Conservation (phyloP, 2,329 filamentous ascomycete species). For the Hymenoscyphus albidus region DNA sequence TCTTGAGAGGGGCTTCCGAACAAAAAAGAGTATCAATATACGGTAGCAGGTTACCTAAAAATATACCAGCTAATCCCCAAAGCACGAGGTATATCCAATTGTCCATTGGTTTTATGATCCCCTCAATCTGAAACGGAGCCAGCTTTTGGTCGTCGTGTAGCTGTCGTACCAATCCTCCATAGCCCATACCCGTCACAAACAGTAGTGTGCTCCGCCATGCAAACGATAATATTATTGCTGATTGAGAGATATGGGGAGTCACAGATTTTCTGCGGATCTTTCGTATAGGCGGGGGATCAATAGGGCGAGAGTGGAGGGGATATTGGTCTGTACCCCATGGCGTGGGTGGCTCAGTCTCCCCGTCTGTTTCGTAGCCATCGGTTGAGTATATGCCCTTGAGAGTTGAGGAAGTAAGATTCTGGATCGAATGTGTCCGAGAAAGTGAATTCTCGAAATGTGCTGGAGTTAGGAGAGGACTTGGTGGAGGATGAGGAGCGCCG, state of each 20-base stretch:
- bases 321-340: conserved; percentile 79
- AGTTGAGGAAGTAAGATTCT: conserved; percentile 86
- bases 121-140: conserved; percentile 53
- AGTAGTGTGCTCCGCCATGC: conserved; percentile 63
- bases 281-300: conserved; percentile 11
- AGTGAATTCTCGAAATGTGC: conserved; percentile 63
- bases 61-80: conserved; percentile 79
- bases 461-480: conserved; percentile 51
- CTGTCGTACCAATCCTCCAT: conserved; percentile 76
- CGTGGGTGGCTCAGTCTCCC: conserved; percentile 56
- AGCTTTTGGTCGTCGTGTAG: conserved; percentile 68
- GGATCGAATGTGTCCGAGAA: conserved; percentile 66
- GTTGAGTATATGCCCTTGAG: conserved; percentile 87
- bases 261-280: neutral
- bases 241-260: conserved; percentile 31
- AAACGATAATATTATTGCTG: conserved; percentile 35
- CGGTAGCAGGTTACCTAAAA: conserved; percentile 74
- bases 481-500: conserved; percentile 44
- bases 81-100: conserved; percentile 68
- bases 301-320: conserved; percentile 33
- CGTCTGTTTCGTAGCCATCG: conserved; percentile 51
- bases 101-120: conserved; percentile 41
- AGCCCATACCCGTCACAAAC: conserved; percentile 75
- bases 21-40: conserved; percentile 70
- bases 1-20: neutral